These are phyloP conservation scores for Ceratocystis colombiana DNA, from an alignment of 2,329 filamentous ascomycete genomes.

Conservation along the genomic window DNA sequence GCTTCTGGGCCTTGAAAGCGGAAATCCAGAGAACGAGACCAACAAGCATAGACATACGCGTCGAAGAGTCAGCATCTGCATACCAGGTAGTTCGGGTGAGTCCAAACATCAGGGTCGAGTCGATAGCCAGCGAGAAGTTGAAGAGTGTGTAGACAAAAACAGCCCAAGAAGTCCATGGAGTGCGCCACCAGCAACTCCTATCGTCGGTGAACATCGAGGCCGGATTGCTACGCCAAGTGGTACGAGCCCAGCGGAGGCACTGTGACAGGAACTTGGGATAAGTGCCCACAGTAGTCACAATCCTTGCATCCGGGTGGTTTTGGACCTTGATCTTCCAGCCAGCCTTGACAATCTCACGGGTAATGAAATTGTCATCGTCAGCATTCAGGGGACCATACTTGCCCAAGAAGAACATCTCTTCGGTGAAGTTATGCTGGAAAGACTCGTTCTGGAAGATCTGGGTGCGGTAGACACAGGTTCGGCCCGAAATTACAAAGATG, in stretches of 20 bases:
- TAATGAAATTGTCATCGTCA: conserved; percentile 55
- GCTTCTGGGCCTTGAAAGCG: conserved; percentile 48
- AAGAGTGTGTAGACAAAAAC: conserved; percentile 45
- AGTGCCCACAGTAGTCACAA: conserved; percentile 45
- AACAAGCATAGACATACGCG: conserved; percentile 7
- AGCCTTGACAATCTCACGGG: conserved; percentile 41
- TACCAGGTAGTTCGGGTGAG: conserved; percentile 19
- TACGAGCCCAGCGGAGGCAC: conserved; percentile 47
- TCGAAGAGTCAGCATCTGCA: neutral
- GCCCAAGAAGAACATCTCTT: conserved; percentile 43
- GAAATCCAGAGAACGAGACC: conserved; percentile 39
- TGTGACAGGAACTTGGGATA: conserved; percentile 43
- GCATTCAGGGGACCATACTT: conserved; percentile 39
- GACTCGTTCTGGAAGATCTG: conserved; percentile 38
- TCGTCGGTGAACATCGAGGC: conserved; percentile 35
- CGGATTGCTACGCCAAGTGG: conserved; percentile 48
- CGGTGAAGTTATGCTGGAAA: conserved; percentile 38
- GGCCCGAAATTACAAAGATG: conserved; percentile 48
- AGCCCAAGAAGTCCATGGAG: conserved; percentile 47
- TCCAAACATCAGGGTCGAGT: conserved; percentile 36
- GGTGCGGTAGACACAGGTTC: conserved; percentile 44
- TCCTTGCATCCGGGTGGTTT: conserved; percentile 37
- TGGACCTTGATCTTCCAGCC: conserved; percentile 49
- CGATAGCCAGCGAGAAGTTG: conserved; percentile 48
- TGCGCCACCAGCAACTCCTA: conserved; percentile 26